phyloP scores from a whole-genome alignment of 148 eudicot species.

The Linanthus parryae region DNA sequence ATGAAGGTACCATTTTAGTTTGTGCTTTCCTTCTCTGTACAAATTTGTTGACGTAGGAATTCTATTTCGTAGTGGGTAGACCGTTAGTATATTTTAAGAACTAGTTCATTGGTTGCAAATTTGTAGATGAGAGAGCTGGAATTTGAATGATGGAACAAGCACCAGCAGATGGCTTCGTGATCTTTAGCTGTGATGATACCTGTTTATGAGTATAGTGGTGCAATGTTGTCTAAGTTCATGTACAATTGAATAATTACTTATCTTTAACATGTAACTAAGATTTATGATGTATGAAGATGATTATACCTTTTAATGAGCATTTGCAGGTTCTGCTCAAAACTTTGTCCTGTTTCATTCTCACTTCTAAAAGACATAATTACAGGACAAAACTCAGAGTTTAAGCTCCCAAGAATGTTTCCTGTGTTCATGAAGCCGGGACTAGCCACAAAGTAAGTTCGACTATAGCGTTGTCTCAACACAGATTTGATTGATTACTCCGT shows the following conservation, averaged over 20 bases:
- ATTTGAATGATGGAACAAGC: conserved; percentile 9
- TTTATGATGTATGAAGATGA: neutral
- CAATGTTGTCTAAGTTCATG: too few species aligned
- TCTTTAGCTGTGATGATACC: neutral
- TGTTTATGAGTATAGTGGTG: neutral
- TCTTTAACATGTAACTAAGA: neutral
- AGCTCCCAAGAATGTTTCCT: neutral
- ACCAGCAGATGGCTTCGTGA: conserved; percentile 1
- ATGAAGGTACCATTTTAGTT: conserved; percentile 23
- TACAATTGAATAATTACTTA: too few species aligned
- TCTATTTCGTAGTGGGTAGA: neutral
- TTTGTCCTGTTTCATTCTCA: too few species aligned
- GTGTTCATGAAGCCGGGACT: neutral
- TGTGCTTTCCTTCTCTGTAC: neutral
- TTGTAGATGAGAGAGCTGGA: conserved; percentile 18
- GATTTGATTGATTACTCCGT: too few species aligned
- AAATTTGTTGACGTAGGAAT: neutral
- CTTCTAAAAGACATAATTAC: too few species aligned
- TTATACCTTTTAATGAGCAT: neutral
- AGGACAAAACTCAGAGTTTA: too few species aligned
- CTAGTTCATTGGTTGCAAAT: conserved; percentile 1
- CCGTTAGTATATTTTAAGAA: neutral
- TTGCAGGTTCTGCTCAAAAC: neutral
- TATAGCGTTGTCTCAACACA: too few species aligned
- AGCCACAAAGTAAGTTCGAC: neutral